Evolutionary conservation across 805 yeast genomes (phyloP), one percentile per base, ranked within the genome.

Genomic region (Lipomyces yamadae): DNA sequence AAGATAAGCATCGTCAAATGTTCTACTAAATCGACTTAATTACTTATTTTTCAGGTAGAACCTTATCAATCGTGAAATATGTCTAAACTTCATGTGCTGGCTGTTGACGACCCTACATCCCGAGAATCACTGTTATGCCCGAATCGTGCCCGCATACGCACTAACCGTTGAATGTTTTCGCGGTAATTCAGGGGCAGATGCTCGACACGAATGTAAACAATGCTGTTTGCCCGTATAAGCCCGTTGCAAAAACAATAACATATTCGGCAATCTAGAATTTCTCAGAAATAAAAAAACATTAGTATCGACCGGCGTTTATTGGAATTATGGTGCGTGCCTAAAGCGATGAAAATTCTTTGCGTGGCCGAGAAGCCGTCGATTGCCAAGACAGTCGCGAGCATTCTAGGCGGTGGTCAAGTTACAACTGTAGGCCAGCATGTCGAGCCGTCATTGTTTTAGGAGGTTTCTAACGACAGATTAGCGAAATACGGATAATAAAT

Each of bases 331-430:
- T 15, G 24, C n/a, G 48, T 7, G 24, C 6, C 24, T 42, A 42
- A n/a, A 42, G 48, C 15, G 29, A 89, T 91, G 95, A 87, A 81
- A 71, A 85, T 95, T 3, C 84, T 95, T 58, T 94, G 98, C 79
- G 97, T 95, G 64, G 99, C 99, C 1, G 99, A 95, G 79, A 95
- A 95, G 78, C 96, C 96, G 64, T 91, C 97, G 1, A 95, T 95
- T 59, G 96, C 98, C 2, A 91, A 88, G 76, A 89, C 91, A 11
- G 92, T 95, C 11, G 84, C 96, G 0, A 76, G 78, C 50, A 88
- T 88, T 1, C 83, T 95, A 1, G 87, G 95, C 18, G 97, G 97
- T 5, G 96, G 96, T 0, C 74, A 83, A 3, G 78, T 81, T 15
- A 74, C 76, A 3, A 74, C 83, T 10, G 72, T 69, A 61, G 37